Conservation (phyloP, 2,329 filamentous ascomycete species). For the Chaetomium olivaceum region DNA sequence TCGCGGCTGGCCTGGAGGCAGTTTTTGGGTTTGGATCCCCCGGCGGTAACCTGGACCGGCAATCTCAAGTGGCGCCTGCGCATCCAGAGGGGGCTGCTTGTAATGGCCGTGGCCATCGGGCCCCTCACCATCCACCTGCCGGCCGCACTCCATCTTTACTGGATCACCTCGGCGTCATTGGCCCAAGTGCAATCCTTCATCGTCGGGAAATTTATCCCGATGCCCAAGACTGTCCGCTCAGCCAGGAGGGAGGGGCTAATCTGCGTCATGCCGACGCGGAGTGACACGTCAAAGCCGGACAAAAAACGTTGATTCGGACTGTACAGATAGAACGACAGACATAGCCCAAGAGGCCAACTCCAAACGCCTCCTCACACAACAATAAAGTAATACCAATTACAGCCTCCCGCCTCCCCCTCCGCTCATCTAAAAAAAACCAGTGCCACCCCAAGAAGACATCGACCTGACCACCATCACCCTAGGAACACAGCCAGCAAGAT, state of each 20-base stretch:
- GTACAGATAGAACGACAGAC: conserved; percentile 14
- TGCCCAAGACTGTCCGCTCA: conserved; percentile 16
- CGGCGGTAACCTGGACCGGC: not conserved
- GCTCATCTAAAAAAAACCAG: not conserved
- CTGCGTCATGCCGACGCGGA: conserved; percentile 15
- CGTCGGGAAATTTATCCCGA: conserved; percentile 30
- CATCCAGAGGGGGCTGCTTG: conserved; percentile 37
- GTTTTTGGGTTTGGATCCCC: conserved; percentile 32
- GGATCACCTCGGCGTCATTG: conserved; percentile 41
- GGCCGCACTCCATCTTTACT: conserved; percentile 48
- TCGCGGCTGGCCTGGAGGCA: conserved; percentile 30
- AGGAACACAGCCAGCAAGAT: conserved; percentile 84
- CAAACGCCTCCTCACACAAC: conserved; percentile 26
- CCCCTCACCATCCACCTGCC: conserved; percentile 44
- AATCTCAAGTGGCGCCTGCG: conserved; percentile 13
- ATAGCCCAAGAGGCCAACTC: conserved; percentile 19
- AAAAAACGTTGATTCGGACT: conserved; percentile 2
- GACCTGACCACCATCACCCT: conserved; percentile 51
- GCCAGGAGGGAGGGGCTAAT: conserved; percentile 9
- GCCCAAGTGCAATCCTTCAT: conserved; percentile 30
- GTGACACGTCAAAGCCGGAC: not conserved
- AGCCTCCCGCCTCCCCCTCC: not conserved
- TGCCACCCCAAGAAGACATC: not conserved
- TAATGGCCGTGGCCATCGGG: conserved; percentile 38
- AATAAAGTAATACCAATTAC: conserved; percentile 16